Conservation (phyloP, 192 early-diverging fungal species). For the Entophlyctis luteolus region DNA sequence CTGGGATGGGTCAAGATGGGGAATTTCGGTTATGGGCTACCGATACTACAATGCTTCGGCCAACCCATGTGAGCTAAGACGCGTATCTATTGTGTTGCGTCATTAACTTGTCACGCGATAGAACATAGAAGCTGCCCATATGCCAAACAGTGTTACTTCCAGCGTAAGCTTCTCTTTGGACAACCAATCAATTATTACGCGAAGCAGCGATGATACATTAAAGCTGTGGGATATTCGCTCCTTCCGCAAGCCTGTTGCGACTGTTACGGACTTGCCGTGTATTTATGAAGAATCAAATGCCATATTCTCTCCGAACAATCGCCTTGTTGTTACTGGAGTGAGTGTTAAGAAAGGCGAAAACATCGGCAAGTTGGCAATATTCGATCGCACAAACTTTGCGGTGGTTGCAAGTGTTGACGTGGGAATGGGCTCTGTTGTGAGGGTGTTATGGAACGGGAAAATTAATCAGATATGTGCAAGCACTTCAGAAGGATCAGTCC, state of each 20-base stretch:
- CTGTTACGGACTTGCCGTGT: conserved; percentile 49
- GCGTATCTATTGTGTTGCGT: background rate
- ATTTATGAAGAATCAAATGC: conserved; percentile 74
- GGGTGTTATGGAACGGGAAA: conserved; percentile 77
- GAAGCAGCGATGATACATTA: conserved; percentile 81
- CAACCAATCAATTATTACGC: conserved; percentile 62
- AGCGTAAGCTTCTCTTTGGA: conserved; percentile 67
- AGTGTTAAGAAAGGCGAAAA: conserved; percentile 68
- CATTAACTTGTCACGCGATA: conserved; percentile 12
- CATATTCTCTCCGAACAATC: conserved; percentile 80
- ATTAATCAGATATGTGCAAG: conserved; percentile 86
- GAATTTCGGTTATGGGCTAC: conserved; percentile 72
- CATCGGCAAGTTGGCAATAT: conserved; percentile 59
- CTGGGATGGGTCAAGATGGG: conserved; percentile 71
- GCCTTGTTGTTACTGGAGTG: conserved; percentile 73
- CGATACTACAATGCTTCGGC: conserved; percentile 57
- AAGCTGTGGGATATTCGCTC: conserved; percentile 93
- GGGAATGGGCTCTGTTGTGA: conserved; percentile 53
- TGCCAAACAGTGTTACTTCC: conserved; percentile 62
- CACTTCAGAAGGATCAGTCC: conserved; percentile 69
- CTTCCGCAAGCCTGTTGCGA: conserved; percentile 60
- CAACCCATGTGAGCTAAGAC: conserved; percentile 52
- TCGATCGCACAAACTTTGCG: conserved; percentile 60
- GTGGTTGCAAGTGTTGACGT: conserved; percentile 50
- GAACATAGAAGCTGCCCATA: conserved; percentile 68